Percentiles rank a stretch among this genome's conserved stretches.
Conservation (phyloP, 805 yeast genomes). For the Starmera amethionina region DNA sequence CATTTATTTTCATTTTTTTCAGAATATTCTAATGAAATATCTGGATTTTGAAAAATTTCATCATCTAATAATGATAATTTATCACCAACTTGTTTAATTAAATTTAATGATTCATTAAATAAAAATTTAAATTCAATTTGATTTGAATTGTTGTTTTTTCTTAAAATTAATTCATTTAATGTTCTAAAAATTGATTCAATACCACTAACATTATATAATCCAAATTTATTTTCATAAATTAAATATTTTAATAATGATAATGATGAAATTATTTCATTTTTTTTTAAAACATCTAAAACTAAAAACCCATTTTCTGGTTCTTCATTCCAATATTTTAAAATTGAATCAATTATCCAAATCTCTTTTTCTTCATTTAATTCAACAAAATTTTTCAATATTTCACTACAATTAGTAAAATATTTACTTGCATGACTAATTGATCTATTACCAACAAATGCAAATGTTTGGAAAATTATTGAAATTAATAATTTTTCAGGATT, state of each 20-base stretch:
- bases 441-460: conserved; percentile 79
- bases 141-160: conserved; percentile 4
- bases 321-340: conserved; percentile 53
- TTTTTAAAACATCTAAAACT: conserved; percentile 42
- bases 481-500: conserved; percentile 38
- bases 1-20: conserved; percentile 27
- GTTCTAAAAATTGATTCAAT: conserved; percentile 33
- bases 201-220: conserved; percentile 34
- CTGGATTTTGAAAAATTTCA: conserved; percentile 17
- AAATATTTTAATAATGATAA: conserved; percentile 33
- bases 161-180: conserved; percentile 17
- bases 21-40: conserved; percentile 18
- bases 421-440: conserved; percentile 71
- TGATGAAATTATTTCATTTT: conserved; percentile 32
- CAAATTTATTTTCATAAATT: conserved; percentile 24
- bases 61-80: conserved; percentile 6
- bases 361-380: conserved; percentile 23
- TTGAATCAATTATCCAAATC: conserved; percentile 41
- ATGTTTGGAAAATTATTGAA: conserved; percentile 55
- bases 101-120: too few species aligned
- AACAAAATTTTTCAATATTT: conserved; percentile 25
- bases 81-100: background rate
- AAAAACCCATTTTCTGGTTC: conserved; percentile 58
- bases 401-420: conserved; percentile 33
- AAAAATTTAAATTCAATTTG: too few species aligned